Conservation (phyloP, 2,329 filamentous ascomycete genomes). For the Fusarium annulatum region DNA sequence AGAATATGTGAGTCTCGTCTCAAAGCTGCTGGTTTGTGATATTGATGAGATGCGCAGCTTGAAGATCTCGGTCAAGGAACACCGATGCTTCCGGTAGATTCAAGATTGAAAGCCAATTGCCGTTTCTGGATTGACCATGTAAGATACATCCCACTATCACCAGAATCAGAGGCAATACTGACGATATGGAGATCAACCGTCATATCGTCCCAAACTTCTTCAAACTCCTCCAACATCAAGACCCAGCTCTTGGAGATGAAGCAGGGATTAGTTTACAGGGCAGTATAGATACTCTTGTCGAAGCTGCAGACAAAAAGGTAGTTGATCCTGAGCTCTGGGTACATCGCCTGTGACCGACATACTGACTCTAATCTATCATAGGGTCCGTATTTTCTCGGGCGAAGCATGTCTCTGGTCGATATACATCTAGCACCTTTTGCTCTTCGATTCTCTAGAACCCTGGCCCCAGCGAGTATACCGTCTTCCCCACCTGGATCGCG, state of each 20-base stretch:
- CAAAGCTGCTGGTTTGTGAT: background rate
- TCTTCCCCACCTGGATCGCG: slow-evolving; percentile 70
- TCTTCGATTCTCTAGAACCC: slow-evolving; percentile 72
- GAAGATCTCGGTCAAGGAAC: slow-evolving; percentile 75
- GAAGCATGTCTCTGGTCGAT: slow-evolving; percentile 72
- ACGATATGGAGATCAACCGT: slow-evolving; percentile 71
- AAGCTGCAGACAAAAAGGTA: slow-evolving; percentile 60
- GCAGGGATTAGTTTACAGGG: slow-evolving; percentile 70
- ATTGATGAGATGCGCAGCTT: slow-evolving; percentile 56
- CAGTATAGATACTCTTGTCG: slow-evolving; percentile 66
- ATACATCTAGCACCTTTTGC: slow-evolving; percentile 82
- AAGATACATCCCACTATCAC: slow-evolving; percentile 20
- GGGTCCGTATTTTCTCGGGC: slow-evolving; percentile 76
- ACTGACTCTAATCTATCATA: slow-evolving; percentile 29
- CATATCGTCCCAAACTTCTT: slow-evolving; percentile 83
- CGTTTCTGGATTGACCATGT: slow-evolving; percentile 86
- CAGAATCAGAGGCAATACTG: background rate
- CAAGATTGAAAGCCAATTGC: slow-evolving; percentile 77
- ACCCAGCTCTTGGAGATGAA: slow-evolving; percentile 66
- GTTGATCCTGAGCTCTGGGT: background rate
- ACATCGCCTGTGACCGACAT: background rate
- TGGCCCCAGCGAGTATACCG: slow-evolving; percentile 74
- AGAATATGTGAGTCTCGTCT: slow-evolving; percentile 74
- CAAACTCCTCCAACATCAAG: slow-evolving; percentile 74
- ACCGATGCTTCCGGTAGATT: slow-evolving; percentile 71